phyloP scores from a whole-genome alignment of 2,329 filamentous ascomycete species.

The Apiospora marii region DNA sequence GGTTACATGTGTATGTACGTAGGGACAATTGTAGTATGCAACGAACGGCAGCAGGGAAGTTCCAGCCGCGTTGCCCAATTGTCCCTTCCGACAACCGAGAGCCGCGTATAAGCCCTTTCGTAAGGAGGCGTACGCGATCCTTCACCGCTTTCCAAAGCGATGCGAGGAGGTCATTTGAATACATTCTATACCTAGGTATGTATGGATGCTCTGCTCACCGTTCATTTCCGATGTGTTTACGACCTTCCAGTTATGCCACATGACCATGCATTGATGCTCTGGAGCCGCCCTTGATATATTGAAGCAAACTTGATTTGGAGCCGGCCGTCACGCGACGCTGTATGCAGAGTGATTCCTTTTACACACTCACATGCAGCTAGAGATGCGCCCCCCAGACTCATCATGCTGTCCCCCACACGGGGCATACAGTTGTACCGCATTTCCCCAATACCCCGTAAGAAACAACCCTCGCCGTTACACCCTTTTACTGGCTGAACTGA shows the following conservation, averaged over 20 bases:
- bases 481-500: neutral
- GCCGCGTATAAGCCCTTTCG: neutral
- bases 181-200: neutral
- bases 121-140: neutral
- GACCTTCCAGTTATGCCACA: neutral
- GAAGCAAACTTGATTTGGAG: neutral
- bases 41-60: neutral
- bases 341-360: neutral
- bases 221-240: neutral
- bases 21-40: neutral
- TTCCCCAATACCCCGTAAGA: slow-evolving; percentile 7
- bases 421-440: neutral
- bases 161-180: neutral
- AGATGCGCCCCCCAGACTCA: slow-evolving; percentile 2
- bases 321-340: neutral
- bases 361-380: slow-evolving; percentile 1
- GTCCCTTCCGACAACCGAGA: neutral
- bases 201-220: neutral
- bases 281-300: neutral
- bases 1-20: neutral
- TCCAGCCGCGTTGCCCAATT: neutral
- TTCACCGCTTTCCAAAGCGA: neutral
- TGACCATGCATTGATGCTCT: neutral
- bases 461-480: neutral
- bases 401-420: neutral